Percentiles rank a stretch among this genome's conserved stretches.
phyloP scores from a whole-genome alignment of 2,329 filamentous ascomycete genomes.

The Fragosphaeria purpurea region DNA sequence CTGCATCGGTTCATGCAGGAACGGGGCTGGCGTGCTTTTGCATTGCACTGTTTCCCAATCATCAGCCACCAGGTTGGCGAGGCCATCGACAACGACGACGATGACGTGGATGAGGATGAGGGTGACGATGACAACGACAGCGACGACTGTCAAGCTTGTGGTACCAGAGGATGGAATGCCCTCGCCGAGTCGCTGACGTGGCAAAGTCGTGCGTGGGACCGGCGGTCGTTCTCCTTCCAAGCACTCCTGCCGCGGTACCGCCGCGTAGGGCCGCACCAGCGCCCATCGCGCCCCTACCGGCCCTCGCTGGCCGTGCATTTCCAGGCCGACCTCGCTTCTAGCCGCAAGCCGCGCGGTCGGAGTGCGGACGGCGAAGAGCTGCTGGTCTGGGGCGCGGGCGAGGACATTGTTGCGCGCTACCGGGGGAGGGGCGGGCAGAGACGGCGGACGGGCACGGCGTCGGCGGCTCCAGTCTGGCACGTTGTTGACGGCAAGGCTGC shows the following conservation, averaged over 20 bases:
- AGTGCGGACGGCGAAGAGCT: slow-evolving; percentile 29
- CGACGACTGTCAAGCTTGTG: not conserved
- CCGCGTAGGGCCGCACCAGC: slow-evolving; percentile 16
- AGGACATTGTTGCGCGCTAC: slow-evolving; percentile 36
- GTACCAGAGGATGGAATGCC: slow-evolving; percentile 21
- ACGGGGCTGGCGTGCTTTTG: slow-evolving; percentile 41
- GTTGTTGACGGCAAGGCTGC: slow-evolving; percentile 26
- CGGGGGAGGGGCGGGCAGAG: slow-evolving; percentile 19
- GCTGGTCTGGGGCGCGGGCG: slow-evolving; percentile 40
- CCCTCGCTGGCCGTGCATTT: slow-evolving; percentile 37
- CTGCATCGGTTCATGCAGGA: slow-evolving; percentile 27
- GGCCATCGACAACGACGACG: no score
- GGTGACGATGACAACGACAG: not conserved
- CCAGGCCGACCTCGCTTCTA: slow-evolving; percentile 16
- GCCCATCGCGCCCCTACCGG: slow-evolving; percentile 24
- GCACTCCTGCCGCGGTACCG: slow-evolving; percentile 18
- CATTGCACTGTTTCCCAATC: slow-evolving; percentile 29
- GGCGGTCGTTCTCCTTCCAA: slow-evolving; percentile 31
- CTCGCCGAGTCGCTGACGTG: slow-evolving; percentile 38
- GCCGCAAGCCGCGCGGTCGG: not conserved
- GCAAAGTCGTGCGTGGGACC: slow-evolving; percentile 44
- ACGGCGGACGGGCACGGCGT: not conserved
- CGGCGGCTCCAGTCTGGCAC: slow-evolving; percentile 21
- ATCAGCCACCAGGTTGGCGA: not conserved
- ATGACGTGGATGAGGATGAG: not conserved